Base-by-base conservation (phyloP, 2,329 filamentous ascomycete species). In the Periglandula ipomoeae region DNA sequence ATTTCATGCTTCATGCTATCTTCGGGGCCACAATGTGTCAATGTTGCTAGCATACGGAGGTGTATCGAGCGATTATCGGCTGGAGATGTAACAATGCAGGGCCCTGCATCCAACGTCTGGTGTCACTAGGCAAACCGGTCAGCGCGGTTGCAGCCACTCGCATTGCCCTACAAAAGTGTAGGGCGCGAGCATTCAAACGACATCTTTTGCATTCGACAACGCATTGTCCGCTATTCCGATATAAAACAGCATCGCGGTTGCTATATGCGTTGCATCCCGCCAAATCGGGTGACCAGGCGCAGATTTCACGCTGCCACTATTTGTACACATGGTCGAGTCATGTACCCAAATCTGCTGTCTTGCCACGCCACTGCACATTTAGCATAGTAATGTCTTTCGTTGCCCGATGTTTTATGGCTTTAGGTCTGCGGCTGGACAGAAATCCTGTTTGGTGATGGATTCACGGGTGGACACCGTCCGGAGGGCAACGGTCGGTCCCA, bases 91-190 rank as follows among this genome's bases (percentile, higher is more conserved):
- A 24, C 46, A 20, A 41, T 30, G 30, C 15, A 23, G 22, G 13
- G 22, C 20, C 38, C n/a, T 41, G 38, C 38, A 41, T 30, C 32
- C 7, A 19, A 17, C 10, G 32, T 39, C 32, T 41, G 46, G 26
- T 35, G 46, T 15, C 15, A 42, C 38, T 35, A 27, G 22, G 19
- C 26, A 27, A 47, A 47, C 46, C 46, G 46, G 38, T 34, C 38
- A 47, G 26, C 22, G 23, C 1, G 3, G 9, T 35, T 20, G 23
- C 20, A 15, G 38, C 27, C 38, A 42, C 24, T 34, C 38, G 40
- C 20, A 19, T 26, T 37, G 20, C 46, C 15, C 15, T 37, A 46
- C 11, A n/a, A 6, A 15, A 26, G 23, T 10, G 23, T 17, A 7
- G 13, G 44, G 13, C 3, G 34, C 34, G 34, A 20, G 34, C 35